Conservation (phyloP, 257 asterid species). For the Solanum virginianum region DNA sequence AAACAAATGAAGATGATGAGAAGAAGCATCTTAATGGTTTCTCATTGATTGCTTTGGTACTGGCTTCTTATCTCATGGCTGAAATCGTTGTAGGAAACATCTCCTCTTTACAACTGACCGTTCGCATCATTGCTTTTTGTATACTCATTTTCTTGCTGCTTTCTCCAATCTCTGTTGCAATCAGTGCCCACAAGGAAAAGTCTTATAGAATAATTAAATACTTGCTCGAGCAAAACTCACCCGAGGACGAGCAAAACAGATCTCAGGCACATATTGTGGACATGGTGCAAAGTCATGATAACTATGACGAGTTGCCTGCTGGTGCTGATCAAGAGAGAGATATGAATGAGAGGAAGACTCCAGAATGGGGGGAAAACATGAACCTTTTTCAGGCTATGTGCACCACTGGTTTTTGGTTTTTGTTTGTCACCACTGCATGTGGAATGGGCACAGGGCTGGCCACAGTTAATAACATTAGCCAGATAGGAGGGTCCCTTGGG, state of each 20-base stretch:
- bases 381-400: constrained; percentile 53
- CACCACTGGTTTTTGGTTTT: constrained; percentile 67
- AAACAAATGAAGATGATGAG: constrained; percentile 50
- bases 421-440: constrained; percentile 63
- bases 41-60: constrained; percentile 44
- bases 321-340: constrained; percentile 26
- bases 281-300: constrained; percentile 21
- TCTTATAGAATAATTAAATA: constrained; percentile 39
- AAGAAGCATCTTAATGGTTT: constrained; percentile 54
- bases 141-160: constrained; percentile 47
- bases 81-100: constrained; percentile 46
- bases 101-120: constrained; percentile 21
- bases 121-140: constrained; percentile 27
- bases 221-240: constrained; percentile 67
- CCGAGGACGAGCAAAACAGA: constrained; percentile 13
- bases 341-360: not conserved
- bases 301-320: constrained; percentile 25
- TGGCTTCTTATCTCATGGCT: constrained; percentile 66
- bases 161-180: constrained; percentile 37
- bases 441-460: constrained; percentile 98
- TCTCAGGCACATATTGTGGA: constrained; percentile 4
- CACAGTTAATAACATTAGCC: constrained; percentile 82
- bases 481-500: constrained; percentile 78
- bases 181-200: constrained; percentile 49
- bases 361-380: constrained; percentile 24